A percentile compares a stretch with the other conserved stretches of the same genome.
These are phyloP conservation scores for Phytophthora hybrid DNA, from an alignment of 352 stramenopile genomes.

Conservation along the genomic window DNA sequence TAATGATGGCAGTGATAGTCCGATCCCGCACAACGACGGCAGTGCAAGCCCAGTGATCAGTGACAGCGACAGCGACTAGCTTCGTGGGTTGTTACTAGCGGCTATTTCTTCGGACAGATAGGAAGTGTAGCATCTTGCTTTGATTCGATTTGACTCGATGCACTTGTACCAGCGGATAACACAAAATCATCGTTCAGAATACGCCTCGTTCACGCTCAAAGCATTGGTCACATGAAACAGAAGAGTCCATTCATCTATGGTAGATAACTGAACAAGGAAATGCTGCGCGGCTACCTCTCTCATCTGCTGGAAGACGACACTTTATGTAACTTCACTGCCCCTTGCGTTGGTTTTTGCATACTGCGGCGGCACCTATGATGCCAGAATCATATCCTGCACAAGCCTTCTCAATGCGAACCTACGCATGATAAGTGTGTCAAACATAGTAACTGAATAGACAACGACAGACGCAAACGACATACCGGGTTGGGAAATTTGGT, in stretches of 20 bases:
- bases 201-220: neutral
- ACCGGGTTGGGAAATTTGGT: slow-evolving; percentile 77
- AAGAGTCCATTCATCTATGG: slow-evolving; percentile 13
- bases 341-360: slow-evolving; percentile 40
- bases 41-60: slow-evolving; percentile 77
- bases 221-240: neutral
- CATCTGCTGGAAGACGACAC: slow-evolving; percentile 12
- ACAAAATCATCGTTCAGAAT: slow-evolving; percentile 8
- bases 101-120: slow-evolving; percentile 18
- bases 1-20: slow-evolving; percentile 39
- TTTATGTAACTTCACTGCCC: slow-evolving; percentile 18
- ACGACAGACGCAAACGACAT: slow-evolving; percentile 8
- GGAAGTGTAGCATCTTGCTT: slow-evolving; percentile 15
- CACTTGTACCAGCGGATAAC: slow-evolving; percentile 14
- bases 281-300: neutral
- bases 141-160: slow-evolving; percentile 4
- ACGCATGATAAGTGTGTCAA: neutral
- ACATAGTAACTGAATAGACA: neutral
- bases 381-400: slow-evolving; percentile 86
- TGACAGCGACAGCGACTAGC: slow-evolving; percentile 79
- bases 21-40: slow-evolving; percentile 36
- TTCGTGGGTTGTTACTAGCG: slow-evolving; percentile 27
- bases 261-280: slow-evolving; percentile 10
- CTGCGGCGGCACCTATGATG: slow-evolving; percentile 81
- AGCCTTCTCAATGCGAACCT: slow-evolving; percentile 83